Evolutionary conservation across 2,329 filamentous ascomycete species (phyloP).

Genomic region (Pezicula neosporulosa): DNA sequence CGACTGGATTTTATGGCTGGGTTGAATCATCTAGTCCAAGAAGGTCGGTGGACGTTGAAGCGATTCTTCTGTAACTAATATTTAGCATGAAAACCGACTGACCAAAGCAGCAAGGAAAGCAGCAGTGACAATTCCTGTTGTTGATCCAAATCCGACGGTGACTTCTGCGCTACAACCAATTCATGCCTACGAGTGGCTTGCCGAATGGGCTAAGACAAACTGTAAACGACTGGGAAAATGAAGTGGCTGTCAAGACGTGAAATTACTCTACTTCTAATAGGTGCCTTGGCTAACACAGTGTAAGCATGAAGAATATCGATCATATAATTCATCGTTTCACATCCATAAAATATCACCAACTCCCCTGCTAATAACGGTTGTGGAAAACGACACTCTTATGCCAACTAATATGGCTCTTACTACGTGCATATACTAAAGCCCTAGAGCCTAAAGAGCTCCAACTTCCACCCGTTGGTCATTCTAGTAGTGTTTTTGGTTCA

Average conservation of each 20-base stretch:
- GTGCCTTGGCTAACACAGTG: background rate
- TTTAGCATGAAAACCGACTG: no score
- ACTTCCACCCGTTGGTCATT: constrained; percentile 35
- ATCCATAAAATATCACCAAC: constrained; percentile 35
- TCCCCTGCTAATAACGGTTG: constrained; percentile 34
- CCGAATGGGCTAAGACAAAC: constrained; percentile 29
- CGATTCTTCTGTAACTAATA: no score
- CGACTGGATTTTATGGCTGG: constrained; percentile 22
- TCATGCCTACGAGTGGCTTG: constrained; percentile 33
- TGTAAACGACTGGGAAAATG: constrained; percentile 34
- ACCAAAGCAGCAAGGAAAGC: no score
- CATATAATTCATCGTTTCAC: constrained; percentile 24
- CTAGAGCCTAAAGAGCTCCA: constrained; percentile 36
- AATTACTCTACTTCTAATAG: background rate
- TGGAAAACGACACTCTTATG: constrained; percentile 29
- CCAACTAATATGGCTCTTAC: constrained; percentile 29
- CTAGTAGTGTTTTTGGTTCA: constrained; percentile 28
- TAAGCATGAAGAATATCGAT: constrained; percentile 18
- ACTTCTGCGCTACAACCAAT: constrained; percentile 31
- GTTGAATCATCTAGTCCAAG: constrained; percentile 12
- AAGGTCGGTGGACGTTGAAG: constrained; percentile 8
- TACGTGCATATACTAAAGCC: constrained; percentile 32
- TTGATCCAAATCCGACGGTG: no score
- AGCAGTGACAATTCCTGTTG: no score
- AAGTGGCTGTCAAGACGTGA: constrained; percentile 30